Percentiles rank a stretch among this genome's conserved stretches.
These are phyloP conservation scores for Kalaharituber pfeilii DNA, from an alignment of 2,329 filamentous ascomycete genomes.

Conservation along the genomic window DNA sequence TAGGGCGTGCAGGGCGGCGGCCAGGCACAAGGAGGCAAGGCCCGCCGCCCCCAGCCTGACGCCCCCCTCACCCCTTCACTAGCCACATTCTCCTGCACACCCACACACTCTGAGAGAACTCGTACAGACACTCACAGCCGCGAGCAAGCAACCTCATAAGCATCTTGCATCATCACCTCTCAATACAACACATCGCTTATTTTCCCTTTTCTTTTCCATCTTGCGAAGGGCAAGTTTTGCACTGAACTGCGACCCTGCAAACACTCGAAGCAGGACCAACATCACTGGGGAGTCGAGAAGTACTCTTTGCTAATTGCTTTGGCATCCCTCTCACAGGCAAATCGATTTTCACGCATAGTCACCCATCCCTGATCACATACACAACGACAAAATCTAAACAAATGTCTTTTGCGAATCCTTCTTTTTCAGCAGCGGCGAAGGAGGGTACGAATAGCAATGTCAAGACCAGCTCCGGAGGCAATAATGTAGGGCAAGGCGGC, in stretches of 20 bases:
- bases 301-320: background rate
- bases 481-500: background rate
- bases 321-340: too few species aligned
- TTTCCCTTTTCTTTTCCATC: too few species aligned
- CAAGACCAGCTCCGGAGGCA: background rate
- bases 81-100: background rate
- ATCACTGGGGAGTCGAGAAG: background rate
- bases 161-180: too few species aligned
- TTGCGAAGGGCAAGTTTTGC: too few species aligned
- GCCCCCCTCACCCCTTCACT: background rate
- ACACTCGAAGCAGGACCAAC: too few species aligned
- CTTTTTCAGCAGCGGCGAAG: background rate
- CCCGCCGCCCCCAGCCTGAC: too few species aligned
- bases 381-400: background rate
- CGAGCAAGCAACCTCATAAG: too few species aligned
- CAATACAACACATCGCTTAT: too few species aligned
- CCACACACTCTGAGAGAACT: background rate
- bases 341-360: background rate
- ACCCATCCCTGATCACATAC: background rate
- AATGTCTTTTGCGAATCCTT: constrained; percentile 1
- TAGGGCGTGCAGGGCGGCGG: too few species aligned
- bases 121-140: too few species aligned
- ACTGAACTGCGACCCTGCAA: too few species aligned
- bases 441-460: background rate
- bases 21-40: too few species aligned